These are phyloP conservation scores for Russula griseocarnosa DNA, from an alignment of 768 basidiomycete genomes.

Conservation along the genomic window DNA sequence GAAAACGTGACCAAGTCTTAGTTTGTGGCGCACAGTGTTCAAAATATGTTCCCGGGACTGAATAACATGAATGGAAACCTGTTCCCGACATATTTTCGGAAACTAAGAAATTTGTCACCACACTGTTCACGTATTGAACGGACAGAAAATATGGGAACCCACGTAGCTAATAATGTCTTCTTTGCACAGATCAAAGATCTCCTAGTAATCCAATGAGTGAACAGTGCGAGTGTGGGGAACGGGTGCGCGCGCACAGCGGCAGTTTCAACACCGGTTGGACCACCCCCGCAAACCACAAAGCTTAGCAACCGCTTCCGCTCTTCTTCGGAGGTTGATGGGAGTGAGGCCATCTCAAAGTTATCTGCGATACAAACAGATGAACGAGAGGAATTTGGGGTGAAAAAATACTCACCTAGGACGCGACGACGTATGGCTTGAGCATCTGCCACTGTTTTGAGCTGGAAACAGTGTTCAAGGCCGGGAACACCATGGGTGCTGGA, in stretches of 20 bases:
- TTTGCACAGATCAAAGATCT: constrained; percentile 95
- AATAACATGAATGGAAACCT: constrained; percentile 88
- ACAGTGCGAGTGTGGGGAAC: background rate
- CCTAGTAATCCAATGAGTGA: constrained; percentile 36
- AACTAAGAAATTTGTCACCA: constrained; percentile 43
- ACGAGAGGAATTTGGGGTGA: background rate
- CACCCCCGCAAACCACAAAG: constrained; percentile 94
- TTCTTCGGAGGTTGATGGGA: constrained; percentile 82
- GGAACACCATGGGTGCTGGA: constrained; percentile 92
- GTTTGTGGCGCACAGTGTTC: constrained; percentile 63
- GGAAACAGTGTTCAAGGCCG: constrained; percentile 90
- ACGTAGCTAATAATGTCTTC: constrained; percentile 95
- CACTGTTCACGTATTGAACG: background rate
- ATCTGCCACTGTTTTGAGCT: constrained; percentile 88
- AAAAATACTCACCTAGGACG: constrained; percentile 59
- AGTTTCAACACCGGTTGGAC: constrained; percentile 92
- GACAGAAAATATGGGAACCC: constrained; percentile 32
- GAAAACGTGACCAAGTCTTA: background rate
- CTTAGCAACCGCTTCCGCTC: constrained; percentile 84
- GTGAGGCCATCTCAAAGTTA: constrained; percentile 84
- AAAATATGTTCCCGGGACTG: constrained; percentile 94
- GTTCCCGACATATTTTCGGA: constrained; percentile 83
- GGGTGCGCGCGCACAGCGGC: constrained; percentile 48
- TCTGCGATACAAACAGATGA: constrained; percentile 42
- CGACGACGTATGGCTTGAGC: constrained; percentile 85